phyloP scores from a whole-genome alignment of 805 yeast genomes.

The Candida hispaniensis region DNA sequence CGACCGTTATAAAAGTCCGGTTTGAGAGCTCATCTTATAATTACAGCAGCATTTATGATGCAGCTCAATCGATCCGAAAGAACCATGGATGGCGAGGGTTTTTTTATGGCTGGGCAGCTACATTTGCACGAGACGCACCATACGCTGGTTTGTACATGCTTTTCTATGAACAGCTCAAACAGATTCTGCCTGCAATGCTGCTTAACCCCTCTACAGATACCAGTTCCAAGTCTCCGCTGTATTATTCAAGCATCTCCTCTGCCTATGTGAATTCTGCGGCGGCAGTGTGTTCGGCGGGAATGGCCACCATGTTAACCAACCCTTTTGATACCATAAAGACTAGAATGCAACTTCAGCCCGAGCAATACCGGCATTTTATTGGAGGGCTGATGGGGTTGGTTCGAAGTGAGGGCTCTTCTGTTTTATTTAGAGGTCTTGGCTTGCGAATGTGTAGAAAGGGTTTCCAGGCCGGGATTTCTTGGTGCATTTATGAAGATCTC shows the following conservation, averaged over 20 bases:
- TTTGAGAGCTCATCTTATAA: slow-evolving; percentile 72
- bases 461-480: slow-evolving; percentile 84
- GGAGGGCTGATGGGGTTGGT: slow-evolving; percentile 33
- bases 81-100: slow-evolving; percentile 55
- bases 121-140: slow-evolving; percentile 86
- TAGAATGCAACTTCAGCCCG: slow-evolving; percentile 66
- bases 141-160: slow-evolving; percentile 89
- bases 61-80: slow-evolving; percentile 44
- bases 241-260: slow-evolving; percentile 31
- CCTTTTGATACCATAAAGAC: slow-evolving; percentile 95
- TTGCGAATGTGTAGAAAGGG: slow-evolving; percentile 78
- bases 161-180: slow-evolving; percentile 69
- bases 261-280: slow-evolving; percentile 58
- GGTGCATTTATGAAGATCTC: slow-evolving; percentile 94
- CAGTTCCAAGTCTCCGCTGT: slow-evolving; percentile 11
- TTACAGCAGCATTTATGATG: slow-evolving; percentile 54
- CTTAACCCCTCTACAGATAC: slow-evolving; percentile 22
- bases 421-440: slow-evolving; percentile 74
- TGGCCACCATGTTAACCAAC: slow-evolving; percentile 79
- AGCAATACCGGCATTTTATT: slow-evolving; percentile 34
- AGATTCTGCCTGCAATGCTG: slow-evolving; percentile 28
- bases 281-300: slow-evolving; percentile 68
- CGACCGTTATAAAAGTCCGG: slow-evolving; percentile 81
- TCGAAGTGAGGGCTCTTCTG: slow-evolving; percentile 38
- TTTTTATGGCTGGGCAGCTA: slow-evolving; percentile 79